Base-by-base conservation (phyloP, 768 basidiomycete species). In the Xerocomellus intermedius region DNA sequence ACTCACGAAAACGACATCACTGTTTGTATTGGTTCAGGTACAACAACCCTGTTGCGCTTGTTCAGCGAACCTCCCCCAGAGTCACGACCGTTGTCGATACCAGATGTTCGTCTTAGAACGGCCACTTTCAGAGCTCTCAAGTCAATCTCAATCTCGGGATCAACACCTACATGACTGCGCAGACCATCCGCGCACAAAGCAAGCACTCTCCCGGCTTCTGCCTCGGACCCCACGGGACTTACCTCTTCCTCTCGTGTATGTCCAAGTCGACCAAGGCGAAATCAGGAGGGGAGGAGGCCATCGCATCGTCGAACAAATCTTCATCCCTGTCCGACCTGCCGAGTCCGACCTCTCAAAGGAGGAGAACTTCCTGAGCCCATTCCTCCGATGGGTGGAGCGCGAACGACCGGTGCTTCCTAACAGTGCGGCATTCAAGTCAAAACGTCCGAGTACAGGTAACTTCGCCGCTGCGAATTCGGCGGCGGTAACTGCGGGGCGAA, bases 351-450 rank as follows among this genome's bases (percentile, higher is more conserved):
- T 86, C 9, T 76, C 77, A 1, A 89, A 93, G 64, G 91, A 91
- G 66, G 90, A 91, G 68, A 92, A 91, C 67, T 77, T 93, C 0
- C 91, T 91, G 0, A 90, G 88, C 65, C 91, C 91, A 7, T 93
- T 93, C 71, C 66, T 93, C 41, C 87, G 86, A 64, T 77, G 81
- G 46, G 70, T 56, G 5, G 83, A 84, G 30, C 69, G 74, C 24
- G 76, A 75, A 39, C 63, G 62, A 46, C 24, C 42, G n/a, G 51
- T 32, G 26, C 49, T 32, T 43, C 57, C 54, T 6, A 19, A 39
- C n/a, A 45, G 44, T 35, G 64, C 50, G 22, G 51, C 48, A n/a
- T 35, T 66, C 21, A 62, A 62, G 35, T 54, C 64, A 16, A 82
- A 79, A 61, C 68, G 82, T 42, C 71, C 74, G 32, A 84, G 82